phyloP scores from a whole-genome alignment of 2,329 filamentous ascomycete species.

The Monosporascus sp. region DNA sequence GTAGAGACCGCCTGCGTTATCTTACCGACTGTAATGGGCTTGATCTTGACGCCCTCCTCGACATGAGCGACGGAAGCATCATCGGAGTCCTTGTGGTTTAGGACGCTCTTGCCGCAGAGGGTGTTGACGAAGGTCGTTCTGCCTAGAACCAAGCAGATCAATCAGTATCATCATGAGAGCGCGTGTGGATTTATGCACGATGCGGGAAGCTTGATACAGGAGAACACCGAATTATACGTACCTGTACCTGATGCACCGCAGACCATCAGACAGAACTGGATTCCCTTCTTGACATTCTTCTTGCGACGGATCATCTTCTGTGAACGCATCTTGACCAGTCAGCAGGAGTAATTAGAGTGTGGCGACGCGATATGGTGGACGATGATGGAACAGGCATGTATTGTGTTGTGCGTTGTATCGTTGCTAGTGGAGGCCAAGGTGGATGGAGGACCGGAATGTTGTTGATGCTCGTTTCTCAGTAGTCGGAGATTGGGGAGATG shows the following conservation, averaged over 20 bases:
- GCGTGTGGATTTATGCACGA: background rate
- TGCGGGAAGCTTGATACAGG: constrained; percentile 6
- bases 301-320: constrained; percentile 97
- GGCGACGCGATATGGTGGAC: background rate
- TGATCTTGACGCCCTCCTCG: constrained; percentile 97
- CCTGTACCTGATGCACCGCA: constrained; percentile 98
- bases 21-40: constrained; percentile 94
- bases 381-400: background rate
- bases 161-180: constrained; percentile 5
- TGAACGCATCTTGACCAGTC: constrained; percentile 24
- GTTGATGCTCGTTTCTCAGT: background rate
- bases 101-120: constrained; percentile 89
- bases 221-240: constrained; percentile 40
- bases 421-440: constrained; percentile 8
- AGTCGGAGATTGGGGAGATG: background rate
- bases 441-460: background rate
- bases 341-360: constrained; percentile 9
- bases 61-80: constrained; percentile 83
- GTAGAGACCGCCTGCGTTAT: constrained; percentile 14
- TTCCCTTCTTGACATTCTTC: constrained; percentile 99
- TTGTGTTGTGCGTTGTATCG: background rate
- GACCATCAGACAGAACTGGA: constrained; percentile 99
- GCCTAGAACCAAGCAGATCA: constrained; percentile 46
- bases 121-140: constrained; percentile 99
- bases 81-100: constrained; percentile 87